A percentile compares a stretch with the other conserved stretches of the same genome.
These are phyloP conservation scores for Closterium sp. DNA, from an alignment of 139 green algal species.

Conservation along the genomic window DNA sequence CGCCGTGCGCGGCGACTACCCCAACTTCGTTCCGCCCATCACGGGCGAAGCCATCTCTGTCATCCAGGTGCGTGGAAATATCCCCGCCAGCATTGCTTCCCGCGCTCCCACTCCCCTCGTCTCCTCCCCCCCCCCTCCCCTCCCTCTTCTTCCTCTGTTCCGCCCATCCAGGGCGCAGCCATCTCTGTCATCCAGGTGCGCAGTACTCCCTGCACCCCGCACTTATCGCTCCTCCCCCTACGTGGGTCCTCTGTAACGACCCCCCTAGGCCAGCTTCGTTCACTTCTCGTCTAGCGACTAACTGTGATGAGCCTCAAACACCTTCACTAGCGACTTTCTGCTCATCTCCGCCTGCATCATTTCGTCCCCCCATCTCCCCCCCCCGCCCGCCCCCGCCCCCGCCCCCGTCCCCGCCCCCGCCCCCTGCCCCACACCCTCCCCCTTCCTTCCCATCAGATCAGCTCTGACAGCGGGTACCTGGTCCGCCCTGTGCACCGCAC, in stretches of 20 bases:
- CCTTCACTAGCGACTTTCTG: too few relatives aligned
- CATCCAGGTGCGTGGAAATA: background rate
- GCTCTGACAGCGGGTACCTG: constrained; percentile 20
- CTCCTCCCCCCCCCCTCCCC: too few relatives aligned
- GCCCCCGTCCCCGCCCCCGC: too few relatives aligned
- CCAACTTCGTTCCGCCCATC: background rate
- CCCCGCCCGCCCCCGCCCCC: too few relatives aligned
- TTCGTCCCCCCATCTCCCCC: background rate
- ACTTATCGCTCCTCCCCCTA: too few relatives aligned
- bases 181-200: background rate
- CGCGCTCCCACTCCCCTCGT: too few relatives aligned
- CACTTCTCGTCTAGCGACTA: too few relatives aligned
- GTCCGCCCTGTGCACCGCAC: constrained; percentile 6
- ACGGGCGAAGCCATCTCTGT: background rate
- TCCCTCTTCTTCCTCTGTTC: background rate
- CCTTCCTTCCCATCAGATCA: background rate
- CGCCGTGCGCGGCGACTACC: background rate
- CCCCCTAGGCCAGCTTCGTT: too few relatives aligned
- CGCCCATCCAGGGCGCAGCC: background rate
- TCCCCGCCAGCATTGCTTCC: background rate
- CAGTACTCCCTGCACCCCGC: too few relatives aligned
- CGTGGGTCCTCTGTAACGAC: too few relatives aligned
- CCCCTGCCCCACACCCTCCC: too few relatives aligned
- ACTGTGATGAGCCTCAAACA: too few relatives aligned
- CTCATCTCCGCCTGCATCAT: background rate